A percentile compares a stretch with the other conserved stretches of the same genome.
phyloP scores from a whole-genome alignment of 352 stramenopile species.

The Phytopythium boreale region DNA sequence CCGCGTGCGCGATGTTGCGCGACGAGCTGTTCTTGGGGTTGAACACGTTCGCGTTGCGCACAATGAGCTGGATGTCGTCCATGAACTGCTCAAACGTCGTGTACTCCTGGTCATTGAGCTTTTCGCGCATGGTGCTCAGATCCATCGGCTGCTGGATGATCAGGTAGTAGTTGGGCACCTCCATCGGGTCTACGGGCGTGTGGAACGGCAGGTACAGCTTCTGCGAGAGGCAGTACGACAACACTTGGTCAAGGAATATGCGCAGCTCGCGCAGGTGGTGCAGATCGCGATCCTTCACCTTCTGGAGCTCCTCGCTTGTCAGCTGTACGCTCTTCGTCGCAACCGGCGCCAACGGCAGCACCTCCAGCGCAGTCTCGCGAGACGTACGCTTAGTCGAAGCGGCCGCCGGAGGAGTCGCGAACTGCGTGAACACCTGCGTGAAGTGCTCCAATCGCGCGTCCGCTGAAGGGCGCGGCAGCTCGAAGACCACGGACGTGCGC shows the following conservation, averaged over 20 bases:
- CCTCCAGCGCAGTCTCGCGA: constrained; percentile 34
- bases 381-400: constrained; percentile 14
- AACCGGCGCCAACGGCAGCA: constrained; percentile 58
- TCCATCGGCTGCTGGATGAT: constrained; percentile 89
- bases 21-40: constrained; percentile 82
- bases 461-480: constrained; percentile 30
- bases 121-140: constrained; percentile 85
- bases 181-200: constrained; percentile 64
- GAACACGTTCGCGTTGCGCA: constrained; percentile 87
- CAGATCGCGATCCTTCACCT: constrained; percentile 65
- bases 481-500: constrained; percentile 41
- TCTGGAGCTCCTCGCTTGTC: constrained; percentile 35
- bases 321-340: constrained; percentile 28
- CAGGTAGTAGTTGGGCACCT: constrained; percentile 87
- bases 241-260: constrained; percentile 83
- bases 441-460: constrained; percentile 48
- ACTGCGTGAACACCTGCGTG: constrained; percentile 49
- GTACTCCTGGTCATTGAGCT: constrained; percentile 89
- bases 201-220: constrained; percentile 68
- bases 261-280: constrained; percentile 85
- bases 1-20: constrained; percentile 73
- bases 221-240: constrained; percentile 79
- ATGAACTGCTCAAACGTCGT: constrained; percentile 87
- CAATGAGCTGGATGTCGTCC: constrained; percentile 85
- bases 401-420: constrained; percentile 42